These are phyloP conservation scores for Persicaria maculosa DNA, from an alignment of 148 eudicot species.

Conservation along the genomic window DNA sequence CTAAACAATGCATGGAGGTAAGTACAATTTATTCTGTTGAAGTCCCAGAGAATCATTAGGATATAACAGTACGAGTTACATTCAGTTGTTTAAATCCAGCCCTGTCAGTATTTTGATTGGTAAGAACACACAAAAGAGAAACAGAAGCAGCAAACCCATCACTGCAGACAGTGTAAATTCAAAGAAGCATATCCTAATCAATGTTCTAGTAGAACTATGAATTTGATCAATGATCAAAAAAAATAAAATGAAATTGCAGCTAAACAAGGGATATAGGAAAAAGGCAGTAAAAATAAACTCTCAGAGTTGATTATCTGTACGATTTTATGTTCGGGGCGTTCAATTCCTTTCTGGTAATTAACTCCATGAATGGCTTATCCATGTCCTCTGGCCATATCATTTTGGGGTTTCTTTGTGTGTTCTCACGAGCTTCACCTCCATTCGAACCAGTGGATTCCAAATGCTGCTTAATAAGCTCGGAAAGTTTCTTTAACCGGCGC, in stretches of 20 bases:
- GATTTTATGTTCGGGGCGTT: constrained; percentile 47
- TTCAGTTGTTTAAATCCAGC: neutral
- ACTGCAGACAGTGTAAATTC: neutral
- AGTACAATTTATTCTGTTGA: neutral
- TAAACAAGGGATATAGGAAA: neutral
- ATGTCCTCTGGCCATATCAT: constrained; percentile 54
- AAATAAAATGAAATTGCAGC: neutral
- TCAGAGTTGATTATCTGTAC: constrained; percentile 37
- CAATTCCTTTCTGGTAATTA: constrained; percentile 42
- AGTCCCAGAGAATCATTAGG: neutral
- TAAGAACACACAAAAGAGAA: too few relatives aligned
- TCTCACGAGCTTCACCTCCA: constrained; percentile 16
- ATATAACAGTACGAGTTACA: neutral
- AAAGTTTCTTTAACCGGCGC: constrained; percentile 46
- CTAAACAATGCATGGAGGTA: neutral
- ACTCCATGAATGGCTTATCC: constrained; percentile 59
- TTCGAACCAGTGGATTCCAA: constrained; percentile 19
- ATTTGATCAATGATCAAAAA: neutral
- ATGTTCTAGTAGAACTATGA: neutral
- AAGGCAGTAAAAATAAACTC: constrained; percentile 5
- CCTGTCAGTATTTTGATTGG: neutral
- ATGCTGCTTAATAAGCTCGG: constrained; percentile 56
- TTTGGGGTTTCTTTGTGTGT: constrained; percentile 12
- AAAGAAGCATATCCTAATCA: neutral
- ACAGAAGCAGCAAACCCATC: neutral